Percentiles rank a stretch among this genome's conserved stretches.
Conservation (phyloP, 192 early-diverging fungal species). For the Podila epigama region DNA sequence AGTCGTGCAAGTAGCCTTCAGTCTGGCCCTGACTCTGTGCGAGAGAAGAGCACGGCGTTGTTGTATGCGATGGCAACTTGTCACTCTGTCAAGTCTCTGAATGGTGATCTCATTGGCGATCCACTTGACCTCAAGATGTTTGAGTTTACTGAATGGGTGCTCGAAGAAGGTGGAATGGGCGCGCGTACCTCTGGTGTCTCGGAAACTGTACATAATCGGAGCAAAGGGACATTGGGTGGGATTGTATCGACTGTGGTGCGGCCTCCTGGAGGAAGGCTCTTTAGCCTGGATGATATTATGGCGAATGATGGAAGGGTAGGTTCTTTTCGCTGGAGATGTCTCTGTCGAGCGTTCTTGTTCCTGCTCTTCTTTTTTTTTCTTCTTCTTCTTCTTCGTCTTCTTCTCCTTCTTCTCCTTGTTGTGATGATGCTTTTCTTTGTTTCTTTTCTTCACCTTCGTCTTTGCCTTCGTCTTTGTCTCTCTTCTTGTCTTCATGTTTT, state of each 20-base stretch:
- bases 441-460: too few relatives aligned
- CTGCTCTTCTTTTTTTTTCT: too few relatives aligned
- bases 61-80: conserved; percentile 78
- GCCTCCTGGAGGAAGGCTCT: conserved; percentile 74
- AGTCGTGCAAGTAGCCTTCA: conserved; percentile 2
- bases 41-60: conserved; percentile 30
- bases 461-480: not conserved
- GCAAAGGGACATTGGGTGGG: conserved; percentile 22
- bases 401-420: not conserved
- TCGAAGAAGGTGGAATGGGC: conserved; percentile 83
- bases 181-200: conserved; percentile 11
- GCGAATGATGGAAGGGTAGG: conserved; percentile 33
- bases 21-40: conserved; percentile 13
- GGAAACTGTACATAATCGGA: conserved; percentile 3
- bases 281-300: conserved; percentile 59
- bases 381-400: too few relatives aligned
- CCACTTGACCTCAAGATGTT: conserved; percentile 99
- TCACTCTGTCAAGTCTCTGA: conserved; percentile 90
- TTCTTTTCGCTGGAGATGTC: too few relatives aligned
- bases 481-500: not conserved
- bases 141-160: conserved; percentile 90
- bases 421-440: not conserved
- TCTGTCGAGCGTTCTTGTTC: too few relatives aligned
- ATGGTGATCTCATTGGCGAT: conserved; percentile 92
- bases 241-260: conserved; percentile 86